Evolutionary conservation across 2,329 filamentous ascomycete species (phyloP), one percentile per base, ranked within the genome.

Genomic region (Pseudogymnoascus sp.): DNA sequence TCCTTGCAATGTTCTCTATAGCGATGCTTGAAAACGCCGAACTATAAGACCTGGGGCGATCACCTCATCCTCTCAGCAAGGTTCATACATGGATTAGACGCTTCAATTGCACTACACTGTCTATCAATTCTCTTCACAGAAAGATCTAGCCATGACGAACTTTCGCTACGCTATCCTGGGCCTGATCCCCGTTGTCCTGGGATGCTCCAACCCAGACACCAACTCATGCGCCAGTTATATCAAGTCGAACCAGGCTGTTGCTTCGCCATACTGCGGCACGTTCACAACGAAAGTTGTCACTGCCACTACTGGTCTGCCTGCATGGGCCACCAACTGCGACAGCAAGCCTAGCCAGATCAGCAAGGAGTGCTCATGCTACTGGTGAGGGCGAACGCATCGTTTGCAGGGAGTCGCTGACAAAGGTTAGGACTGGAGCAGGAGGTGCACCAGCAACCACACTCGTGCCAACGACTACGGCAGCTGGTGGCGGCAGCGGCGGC

Each of bases 1-100:
- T 56, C 28, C 28, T 56, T 56, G 25, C n/a, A 56, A 34, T 56
- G 46, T 34, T 31, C 44, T 53, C 25, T 7, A 56, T 31, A 12
- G 1, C 16, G 50, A 56, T 34, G 5, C n/a, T 34, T 56, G 28
- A 56, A 18, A 31, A 4, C 5, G 2, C 8, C n/a, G 7, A 18
- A 34, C 10, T 56, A 56, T 56, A 56, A 56, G 16, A 31, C n/a
- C 50, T 7, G 25, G 11, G 25, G 16, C n/a, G 50, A 56, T 56
- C 50, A 56, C 50, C 50, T 56, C 50, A 56, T 56, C 7, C 25
- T 56, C n/a, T 3, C 50, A 56, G 28, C 25, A 56, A 56, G 50
- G 50, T 56, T 56, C 50, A 56, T 56, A 34, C 50, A 56, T 34
- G 50, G 50, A 56, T 56, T 56, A 56, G n/a, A 56, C 34, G 50